A percentile compares a stretch with the other conserved stretches of the same genome.
These are phyloP conservation scores for Colletotrichum sojae DNA, from an alignment of 2,329 filamentous ascomycete species.

Conservation along the genomic window DNA sequence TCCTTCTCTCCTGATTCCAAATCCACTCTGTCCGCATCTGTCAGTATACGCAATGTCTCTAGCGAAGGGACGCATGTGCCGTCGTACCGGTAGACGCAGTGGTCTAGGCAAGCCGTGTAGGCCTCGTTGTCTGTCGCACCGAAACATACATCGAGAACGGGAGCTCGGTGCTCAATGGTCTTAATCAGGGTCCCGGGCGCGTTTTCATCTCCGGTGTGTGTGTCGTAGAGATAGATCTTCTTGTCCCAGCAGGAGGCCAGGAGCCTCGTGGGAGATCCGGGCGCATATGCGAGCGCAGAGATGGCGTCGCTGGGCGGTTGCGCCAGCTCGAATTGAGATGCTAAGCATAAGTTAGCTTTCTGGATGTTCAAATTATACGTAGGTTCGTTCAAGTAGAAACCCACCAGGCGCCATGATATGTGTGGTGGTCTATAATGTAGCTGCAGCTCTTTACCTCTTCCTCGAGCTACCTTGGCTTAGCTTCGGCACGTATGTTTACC, in stretches of 20 bases:
- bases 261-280: constrained; percentile 79
- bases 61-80: background rate
- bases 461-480: constrained; percentile 16
- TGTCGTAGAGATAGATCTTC: constrained; percentile 90
- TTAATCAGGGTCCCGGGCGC: constrained; percentile 74
- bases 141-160: constrained; percentile 93
- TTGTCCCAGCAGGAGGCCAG: constrained; percentile 97
- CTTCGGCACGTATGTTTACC: constrained; percentile 35
- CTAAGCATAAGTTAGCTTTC: constrained; percentile 49
- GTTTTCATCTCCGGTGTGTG: constrained; percentile 68
- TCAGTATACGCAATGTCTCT: background rate
- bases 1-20: constrained; percentile 80
- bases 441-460: constrained; percentile 21
- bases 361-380: no score
- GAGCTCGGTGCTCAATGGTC: constrained; percentile 85
- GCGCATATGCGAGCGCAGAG: constrained; percentile 88
- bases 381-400: constrained; percentile 26
- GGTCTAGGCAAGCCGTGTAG: constrained; percentile 89
- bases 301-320: constrained; percentile 89
- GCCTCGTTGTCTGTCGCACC: constrained; percentile 86
- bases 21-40: constrained; percentile 66
- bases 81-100: constrained; percentile 81
- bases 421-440: constrained; percentile 10
- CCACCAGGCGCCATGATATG: constrained; percentile 58
- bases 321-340: constrained; percentile 85